A percentile compares a stretch with the other conserved stretches of the same genome.
Conservation (phyloP, 495 filamentous ascomycete species). For the Pyronema omphalodes region DNA sequence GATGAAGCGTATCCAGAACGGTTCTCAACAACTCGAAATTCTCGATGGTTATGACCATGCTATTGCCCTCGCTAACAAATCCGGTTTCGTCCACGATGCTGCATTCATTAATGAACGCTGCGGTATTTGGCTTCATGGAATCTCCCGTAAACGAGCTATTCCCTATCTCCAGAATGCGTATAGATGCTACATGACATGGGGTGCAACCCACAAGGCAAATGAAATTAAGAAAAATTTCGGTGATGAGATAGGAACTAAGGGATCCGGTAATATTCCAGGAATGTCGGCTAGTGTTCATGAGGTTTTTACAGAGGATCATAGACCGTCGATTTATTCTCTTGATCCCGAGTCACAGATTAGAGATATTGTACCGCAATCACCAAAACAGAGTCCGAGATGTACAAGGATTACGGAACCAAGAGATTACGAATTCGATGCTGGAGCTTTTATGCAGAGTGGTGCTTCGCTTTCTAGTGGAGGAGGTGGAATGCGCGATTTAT, state of each 20-base stretch:
- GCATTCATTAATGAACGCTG: constrained; percentile 23
- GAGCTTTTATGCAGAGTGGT: constrained; percentile 1
- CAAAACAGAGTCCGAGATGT: constrained; percentile 18
- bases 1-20: constrained; percentile 9
- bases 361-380: constrained; percentile 5
- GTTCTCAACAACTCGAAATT: constrained; percentile 19
- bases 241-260: constrained; percentile 12
- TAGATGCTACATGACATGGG: constrained; percentile 20
- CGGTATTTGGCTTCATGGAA: constrained; percentile 15
- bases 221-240: constrained; percentile 17
- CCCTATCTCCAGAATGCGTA: constrained; percentile 22
- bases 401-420: constrained; percentile 12
- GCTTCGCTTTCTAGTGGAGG: constrained; percentile 27
- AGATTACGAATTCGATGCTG: constrained; percentile 19
- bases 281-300: no score
- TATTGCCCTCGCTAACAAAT: constrained; percentile 18
- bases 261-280: no score
- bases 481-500: constrained; percentile 15
- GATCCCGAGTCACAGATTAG: neutral
- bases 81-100: constrained; percentile 20
- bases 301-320: neutral
- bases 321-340: neutral
- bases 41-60: constrained; percentile 23
- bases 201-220: constrained; percentile 21
- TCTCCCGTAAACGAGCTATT: constrained; percentile 17